phyloP scores from a whole-genome alignment of 2,329 filamentous ascomycete genomes.

The Fusarium pininemorale region DNA sequence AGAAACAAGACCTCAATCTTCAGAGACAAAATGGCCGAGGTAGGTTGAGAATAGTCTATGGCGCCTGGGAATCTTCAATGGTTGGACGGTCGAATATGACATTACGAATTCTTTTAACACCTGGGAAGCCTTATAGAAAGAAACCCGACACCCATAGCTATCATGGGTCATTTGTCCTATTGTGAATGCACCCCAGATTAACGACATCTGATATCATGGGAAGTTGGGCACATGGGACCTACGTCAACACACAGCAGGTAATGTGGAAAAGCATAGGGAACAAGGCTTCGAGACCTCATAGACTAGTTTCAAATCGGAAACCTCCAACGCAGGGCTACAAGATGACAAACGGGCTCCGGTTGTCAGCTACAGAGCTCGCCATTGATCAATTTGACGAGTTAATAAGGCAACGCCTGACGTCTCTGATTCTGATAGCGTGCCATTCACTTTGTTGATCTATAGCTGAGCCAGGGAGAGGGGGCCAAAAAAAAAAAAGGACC shows the following conservation, averaged over 20 bases:
- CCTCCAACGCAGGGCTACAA: constrained; percentile 1
- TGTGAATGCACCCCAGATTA: constrained; percentile 40
- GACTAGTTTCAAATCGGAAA: background rate
- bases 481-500: background rate
- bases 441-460: constrained; percentile 11
- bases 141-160: background rate
- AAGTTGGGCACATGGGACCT: constrained; percentile 4
- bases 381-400: constrained; percentile 23
- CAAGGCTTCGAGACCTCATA: background rate
- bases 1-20: background rate
- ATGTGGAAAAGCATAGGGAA: background rate
- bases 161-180: constrained; percentile 11
- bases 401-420: background rate
- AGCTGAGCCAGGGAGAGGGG: constrained; percentile 22
- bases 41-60: background rate
- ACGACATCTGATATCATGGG: constrained; percentile 26
- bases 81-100: background rate
- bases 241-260: constrained; percentile 4
- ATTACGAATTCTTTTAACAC: background rate
- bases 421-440: background rate
- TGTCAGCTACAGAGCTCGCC: constrained; percentile 6
- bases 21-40: background rate
- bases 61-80: background rate
- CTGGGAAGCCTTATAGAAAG: background rate
- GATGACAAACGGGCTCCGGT: background rate